phyloP scores from a whole-genome alignment of 2,329 filamentous ascomycete species.

The Chaetomiaceae sp. region DNA sequence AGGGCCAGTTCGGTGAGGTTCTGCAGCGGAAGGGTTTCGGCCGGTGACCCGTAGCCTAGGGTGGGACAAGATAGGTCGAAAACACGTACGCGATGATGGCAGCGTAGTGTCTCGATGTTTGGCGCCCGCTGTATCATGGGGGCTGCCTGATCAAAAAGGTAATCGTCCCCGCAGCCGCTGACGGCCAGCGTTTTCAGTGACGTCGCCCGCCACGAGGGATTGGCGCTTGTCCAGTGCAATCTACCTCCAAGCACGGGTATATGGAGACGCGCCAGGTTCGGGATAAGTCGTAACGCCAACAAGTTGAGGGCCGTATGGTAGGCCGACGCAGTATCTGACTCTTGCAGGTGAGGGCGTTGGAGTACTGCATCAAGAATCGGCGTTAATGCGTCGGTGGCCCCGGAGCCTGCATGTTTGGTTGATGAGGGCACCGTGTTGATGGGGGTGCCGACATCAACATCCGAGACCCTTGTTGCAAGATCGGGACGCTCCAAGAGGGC shows the following conservation, averaged over 20 bases:
- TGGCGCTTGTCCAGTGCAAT: background rate
- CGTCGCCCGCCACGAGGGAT: background rate
- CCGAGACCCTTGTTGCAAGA: background rate
- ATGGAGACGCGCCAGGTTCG: background rate
- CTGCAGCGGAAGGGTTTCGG: background rate
- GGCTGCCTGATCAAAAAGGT: background rate
- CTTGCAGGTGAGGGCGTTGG: background rate
- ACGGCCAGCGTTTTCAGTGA: background rate
- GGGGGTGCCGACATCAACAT: background rate
- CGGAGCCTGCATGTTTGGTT: background rate
- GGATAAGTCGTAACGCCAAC: no score
- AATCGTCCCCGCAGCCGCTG: background rate
- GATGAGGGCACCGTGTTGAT: background rate
- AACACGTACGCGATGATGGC: background rate
- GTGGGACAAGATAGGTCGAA: background rate
- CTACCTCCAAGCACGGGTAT: background rate
- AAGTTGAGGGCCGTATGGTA: no score
- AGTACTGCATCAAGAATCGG: background rate
- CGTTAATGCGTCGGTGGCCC: no score
- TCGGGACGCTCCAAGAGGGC: background rate
- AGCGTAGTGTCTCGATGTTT: conserved; percentile 1
- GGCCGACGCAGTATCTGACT: no score
- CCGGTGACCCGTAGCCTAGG: background rate
- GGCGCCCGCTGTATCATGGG: background rate
- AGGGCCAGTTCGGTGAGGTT: background rate